Conservation (phyloP, 2,329 filamentous ascomycete genomes). For the Helminthosporium solani region DNA sequence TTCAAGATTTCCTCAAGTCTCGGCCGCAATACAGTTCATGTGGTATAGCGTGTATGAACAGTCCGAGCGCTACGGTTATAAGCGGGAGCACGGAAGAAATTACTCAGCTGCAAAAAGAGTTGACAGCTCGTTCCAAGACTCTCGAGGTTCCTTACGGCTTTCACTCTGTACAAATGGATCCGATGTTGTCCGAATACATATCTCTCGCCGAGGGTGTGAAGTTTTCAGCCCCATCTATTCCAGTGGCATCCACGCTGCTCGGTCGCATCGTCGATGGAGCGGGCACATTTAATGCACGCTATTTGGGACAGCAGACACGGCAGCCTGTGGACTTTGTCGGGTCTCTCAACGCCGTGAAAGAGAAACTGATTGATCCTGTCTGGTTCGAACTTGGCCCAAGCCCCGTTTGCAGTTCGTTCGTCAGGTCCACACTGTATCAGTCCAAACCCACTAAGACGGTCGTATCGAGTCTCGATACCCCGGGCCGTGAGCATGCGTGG, state of each 20-base stretch:
- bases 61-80: slow-evolving; percentile 26
- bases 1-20: not conserved
- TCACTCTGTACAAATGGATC: slow-evolving; percentile 35
- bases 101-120: not conserved
- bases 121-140: not conserved
- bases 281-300: slow-evolving; percentile 24
- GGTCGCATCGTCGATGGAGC: slow-evolving; percentile 47
- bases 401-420: slow-evolving; percentile 2
- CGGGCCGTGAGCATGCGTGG: slow-evolving; percentile 1
- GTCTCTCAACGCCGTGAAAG: slow-evolving; percentile 49
- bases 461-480: not conserved
- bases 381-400: slow-evolving; percentile 16
- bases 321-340: slow-evolving; percentile 47
- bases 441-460: slow-evolving; percentile 6
- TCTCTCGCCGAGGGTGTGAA: slow-evolving; percentile 25
- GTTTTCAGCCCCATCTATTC: slow-evolving; percentile 4
- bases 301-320: slow-evolving; percentile 29
- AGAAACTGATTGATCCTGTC: slow-evolving; percentile 7
- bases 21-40: slow-evolving; percentile 8
- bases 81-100: slow-evolving; percentile 10
- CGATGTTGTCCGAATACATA: slow-evolving; percentile 43
- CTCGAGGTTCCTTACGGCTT: slow-evolving; percentile 10
- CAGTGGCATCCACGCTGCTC: slow-evolving; percentile 44
- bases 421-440: not conserved
- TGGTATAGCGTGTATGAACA: slow-evolving; percentile 32